These are phyloP conservation scores for Aspergillus neoniger DNA, from an alignment of 2,329 filamentous ascomycete genomes.

Conservation along the genomic window DNA sequence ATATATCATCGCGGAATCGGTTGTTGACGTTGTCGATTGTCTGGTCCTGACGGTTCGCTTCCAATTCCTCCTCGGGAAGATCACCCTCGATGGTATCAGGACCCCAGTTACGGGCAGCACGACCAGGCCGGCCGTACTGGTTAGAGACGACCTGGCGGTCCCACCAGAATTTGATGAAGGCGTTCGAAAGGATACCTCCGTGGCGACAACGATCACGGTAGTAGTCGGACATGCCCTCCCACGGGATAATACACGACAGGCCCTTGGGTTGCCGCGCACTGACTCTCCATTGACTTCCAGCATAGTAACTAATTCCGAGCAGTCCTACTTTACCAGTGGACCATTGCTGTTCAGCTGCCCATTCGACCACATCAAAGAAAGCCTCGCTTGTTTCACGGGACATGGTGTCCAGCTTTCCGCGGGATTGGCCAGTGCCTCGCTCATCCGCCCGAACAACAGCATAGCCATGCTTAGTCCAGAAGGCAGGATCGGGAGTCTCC, in stretches of 20 bases:
- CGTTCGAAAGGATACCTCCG: slow-evolving; percentile 62
- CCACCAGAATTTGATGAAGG: slow-evolving; percentile 67
- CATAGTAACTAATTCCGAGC: slow-evolving; percentile 56
- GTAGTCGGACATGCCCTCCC: slow-evolving; percentile 60
- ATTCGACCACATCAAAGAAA: slow-evolving; percentile 56
- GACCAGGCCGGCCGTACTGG: slow-evolving; percentile 64
- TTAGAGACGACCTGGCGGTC: slow-evolving; percentile 66
- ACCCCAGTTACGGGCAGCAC: slow-evolving; percentile 56
- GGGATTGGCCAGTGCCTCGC: slow-evolving; percentile 54
- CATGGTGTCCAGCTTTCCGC: slow-evolving; percentile 57
- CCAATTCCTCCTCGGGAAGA: slow-evolving; percentile 37
- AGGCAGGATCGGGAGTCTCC: slow-evolving; percentile 61
- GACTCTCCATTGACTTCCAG: slow-evolving; percentile 58
- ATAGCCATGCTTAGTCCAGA: slow-evolving; percentile 59
- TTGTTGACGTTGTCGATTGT: slow-evolving; percentile 52
- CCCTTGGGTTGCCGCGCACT: slow-evolving; percentile 55
- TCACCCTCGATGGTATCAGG: slow-evolving; percentile 47
- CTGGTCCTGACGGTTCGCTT: slow-evolving; percentile 44
- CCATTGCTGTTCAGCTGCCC: slow-evolving; percentile 55
- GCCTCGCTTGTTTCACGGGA: slow-evolving; percentile 54
- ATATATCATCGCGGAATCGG: slow-evolving; percentile 62
- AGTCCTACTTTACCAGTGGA: slow-evolving; percentile 54
- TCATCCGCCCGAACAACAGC: slow-evolving; percentile 59
- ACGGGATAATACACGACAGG: slow-evolving; percentile 54
- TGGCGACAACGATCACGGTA: slow-evolving; percentile 62